phyloP scores from a whole-genome alignment of 371 early-diverging fungal species.

The Rhizopus sp. region DNA sequence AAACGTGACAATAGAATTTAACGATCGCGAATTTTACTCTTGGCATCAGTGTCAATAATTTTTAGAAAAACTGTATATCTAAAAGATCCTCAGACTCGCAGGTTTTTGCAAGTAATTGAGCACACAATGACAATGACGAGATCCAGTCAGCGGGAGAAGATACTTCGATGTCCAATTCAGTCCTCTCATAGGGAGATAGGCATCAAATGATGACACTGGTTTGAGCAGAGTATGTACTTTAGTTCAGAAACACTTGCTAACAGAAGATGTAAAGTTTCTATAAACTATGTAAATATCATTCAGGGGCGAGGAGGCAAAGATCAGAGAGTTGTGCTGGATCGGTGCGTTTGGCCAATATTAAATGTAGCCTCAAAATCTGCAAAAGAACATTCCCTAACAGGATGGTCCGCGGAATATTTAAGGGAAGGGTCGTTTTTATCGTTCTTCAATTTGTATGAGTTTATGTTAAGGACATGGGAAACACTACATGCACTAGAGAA shows the following conservation, averaged over 20 bases:
- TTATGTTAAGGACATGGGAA: too few relatives aligned
- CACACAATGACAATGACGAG: slow-evolving; percentile 7
- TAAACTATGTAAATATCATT: slow-evolving; percentile 18
- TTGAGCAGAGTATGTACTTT: slow-evolving; percentile 12
- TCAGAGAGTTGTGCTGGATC: too few relatives aligned
- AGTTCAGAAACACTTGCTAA: slow-evolving; percentile 16
- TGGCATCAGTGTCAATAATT: too few relatives aligned
- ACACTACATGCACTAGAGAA: too few relatives aligned
- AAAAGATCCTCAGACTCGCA: slow-evolving; percentile 13
- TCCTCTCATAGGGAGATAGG: slow-evolving; percentile 8
- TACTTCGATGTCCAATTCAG: slow-evolving; percentile 7
- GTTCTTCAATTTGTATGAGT: slow-evolving; percentile 6
- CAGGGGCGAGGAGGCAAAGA: too few relatives aligned
- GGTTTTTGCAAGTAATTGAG: slow-evolving; percentile 7
- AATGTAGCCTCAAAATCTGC: slow-evolving; percentile 2
- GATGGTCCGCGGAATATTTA: slow-evolving; percentile 11
- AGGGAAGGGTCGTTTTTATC: slow-evolving; percentile 3
- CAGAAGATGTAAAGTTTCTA: slow-evolving; percentile 16
- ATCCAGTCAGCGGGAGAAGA: slow-evolving; percentile 11
- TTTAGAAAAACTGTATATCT: too few relatives aligned
- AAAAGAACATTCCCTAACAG: slow-evolving; percentile 14
- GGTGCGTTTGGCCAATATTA: too few relatives aligned
- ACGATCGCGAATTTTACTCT: too few relatives aligned
- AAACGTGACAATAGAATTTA: too few relatives aligned
- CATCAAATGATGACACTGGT: slow-evolving; percentile 13